Evolutionary conservation across 306 rosid species (phyloP).

Genomic region (Begonia loranthoides): DNA sequence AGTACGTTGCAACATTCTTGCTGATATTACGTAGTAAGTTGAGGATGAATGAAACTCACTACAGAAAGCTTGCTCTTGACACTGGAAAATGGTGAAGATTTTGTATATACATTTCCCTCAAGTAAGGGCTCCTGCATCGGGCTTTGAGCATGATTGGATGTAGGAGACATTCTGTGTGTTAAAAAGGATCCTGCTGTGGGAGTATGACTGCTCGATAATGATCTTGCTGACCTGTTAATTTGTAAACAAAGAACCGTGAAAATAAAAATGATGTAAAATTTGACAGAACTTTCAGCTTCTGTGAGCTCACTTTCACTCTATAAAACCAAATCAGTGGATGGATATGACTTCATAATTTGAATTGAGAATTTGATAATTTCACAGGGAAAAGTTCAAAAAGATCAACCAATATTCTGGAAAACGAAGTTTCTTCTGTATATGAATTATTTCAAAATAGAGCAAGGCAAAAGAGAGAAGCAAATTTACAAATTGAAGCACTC

Average conservation of each 20-base stretch:
- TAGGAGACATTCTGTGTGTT: constrained; percentile 35
- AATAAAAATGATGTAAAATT: no score
- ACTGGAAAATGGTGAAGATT: constrained; percentile 32
- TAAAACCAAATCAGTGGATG: no score
- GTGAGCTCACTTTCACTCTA: background rate
- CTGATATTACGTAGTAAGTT: no score
- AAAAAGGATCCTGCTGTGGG: constrained; percentile 44
- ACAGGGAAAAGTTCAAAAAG: no score
- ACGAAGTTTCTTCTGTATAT: no score
- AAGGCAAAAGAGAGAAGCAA: no score
- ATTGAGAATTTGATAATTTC: no score
- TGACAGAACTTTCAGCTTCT: background rate
- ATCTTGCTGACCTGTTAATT: constrained; percentile 70
- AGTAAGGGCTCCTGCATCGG: constrained; percentile 49
- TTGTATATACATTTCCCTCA: constrained; percentile 20
- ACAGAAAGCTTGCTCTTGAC: constrained; percentile 45
- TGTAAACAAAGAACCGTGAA: background rate
- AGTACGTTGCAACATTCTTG: no score
- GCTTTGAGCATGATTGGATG: constrained; percentile 12
- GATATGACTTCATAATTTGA: no score
- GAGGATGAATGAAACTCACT: constrained; percentile 27
- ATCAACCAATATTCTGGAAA: no score
- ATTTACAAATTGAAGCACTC: no score
- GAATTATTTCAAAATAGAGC: no score
- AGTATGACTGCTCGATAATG: constrained; percentile 55